Base-by-base conservation (phyloP, 2,329 filamentous ascomycete genomes). In the Colletotrichum filicis region DNA sequence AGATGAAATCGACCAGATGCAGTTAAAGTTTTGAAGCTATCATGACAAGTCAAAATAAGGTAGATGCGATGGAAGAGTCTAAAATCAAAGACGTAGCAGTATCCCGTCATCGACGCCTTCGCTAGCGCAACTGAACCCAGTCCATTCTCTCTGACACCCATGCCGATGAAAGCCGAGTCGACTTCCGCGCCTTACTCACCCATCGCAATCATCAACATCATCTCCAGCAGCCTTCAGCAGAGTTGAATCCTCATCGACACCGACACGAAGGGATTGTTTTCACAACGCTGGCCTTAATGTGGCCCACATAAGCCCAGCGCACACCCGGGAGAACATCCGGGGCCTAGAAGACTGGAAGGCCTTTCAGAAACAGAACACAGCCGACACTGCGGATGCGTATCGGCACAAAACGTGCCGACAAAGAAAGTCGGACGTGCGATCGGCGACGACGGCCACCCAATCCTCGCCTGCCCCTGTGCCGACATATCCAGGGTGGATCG, bases 381-480 rank as follows among this genome's bases (percentile, higher is more conserved):
- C 60, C 6, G 24, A 4, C 14, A 22, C 16, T 22, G 55, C 53
- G 42, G 59, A 49, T 30, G 55, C 66, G 53, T 49, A 66, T 75
- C 74, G 74, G 74, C 71, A 61, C 67, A 72, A 69, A 72, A 72
- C 5, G 30, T 74, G 67, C 74, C 74, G 74, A 75, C 66, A 66
- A 62, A 70, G 60, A 58, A 63, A 16, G 30, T 35, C 35, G 26
- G 55, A 24, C 26, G 24, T 55, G 46, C 35, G 66, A 70, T 73
- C 66, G 66, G 70, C 60, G 30, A 61, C 28, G 37, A 37, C 37
- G 42, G n/a, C 53, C 35, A 32, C 69, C 55, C 55, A 70, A 64
- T 73, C 70, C 55, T 55, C 42, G 46, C 22, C 24, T 42, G 49
- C 3, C 55, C 14, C 26, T n/a, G 35, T 70, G 70, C 70, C 66